Evolutionary conservation across 306 rosid species (phyloP), one percentile per base, ranked within the genome.

Genomic region (Trifolium fragiferum): DNA sequence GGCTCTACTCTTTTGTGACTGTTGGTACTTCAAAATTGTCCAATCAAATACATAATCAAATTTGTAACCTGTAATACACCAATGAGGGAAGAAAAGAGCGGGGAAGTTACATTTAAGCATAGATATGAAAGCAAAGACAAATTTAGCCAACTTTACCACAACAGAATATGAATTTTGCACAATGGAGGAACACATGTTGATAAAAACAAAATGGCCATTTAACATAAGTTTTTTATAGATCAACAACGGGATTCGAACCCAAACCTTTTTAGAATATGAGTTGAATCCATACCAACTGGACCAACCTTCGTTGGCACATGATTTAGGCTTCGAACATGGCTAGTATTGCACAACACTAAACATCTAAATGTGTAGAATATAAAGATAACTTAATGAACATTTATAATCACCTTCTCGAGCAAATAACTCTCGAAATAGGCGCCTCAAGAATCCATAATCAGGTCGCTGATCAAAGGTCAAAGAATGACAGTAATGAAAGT

Each of bases 381-480:
- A n/a, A 19, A 65, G 51, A 66, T 30, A 16, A 38, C 50, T 20
- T 14, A 33, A 65, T 51, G 11, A 72, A 44, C 15, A 44, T 33
- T 8, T n/a, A 61, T 35, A 66, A 37, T 62, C 83, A 94, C 99
- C 99, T 92, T 92, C 93, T 60, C 92, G 93, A 63, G 88, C 27
- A 92, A 94, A 91, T 80, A 87, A 81, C 62, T 94, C 97, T 53
- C 93, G 93, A 85, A 92, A 90, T 32, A 94, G 84, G 44, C 99
- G 92, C 80, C 89, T 94, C 81, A 94, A 90, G 87, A 94, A 94
- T 69, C 95, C 99, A 87, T 94, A 94, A 85, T 94, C 99, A 79
- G 97, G 99, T 61, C 97, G 86, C 82, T 94, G 99, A 75, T 94
- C 99, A 69, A 94, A 94, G 55, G 92, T 87, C 87, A 92, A 75